phyloP scores from a whole-genome alignment of 495 filamentous ascomycete species.

The Evernia prunastri region DNA sequence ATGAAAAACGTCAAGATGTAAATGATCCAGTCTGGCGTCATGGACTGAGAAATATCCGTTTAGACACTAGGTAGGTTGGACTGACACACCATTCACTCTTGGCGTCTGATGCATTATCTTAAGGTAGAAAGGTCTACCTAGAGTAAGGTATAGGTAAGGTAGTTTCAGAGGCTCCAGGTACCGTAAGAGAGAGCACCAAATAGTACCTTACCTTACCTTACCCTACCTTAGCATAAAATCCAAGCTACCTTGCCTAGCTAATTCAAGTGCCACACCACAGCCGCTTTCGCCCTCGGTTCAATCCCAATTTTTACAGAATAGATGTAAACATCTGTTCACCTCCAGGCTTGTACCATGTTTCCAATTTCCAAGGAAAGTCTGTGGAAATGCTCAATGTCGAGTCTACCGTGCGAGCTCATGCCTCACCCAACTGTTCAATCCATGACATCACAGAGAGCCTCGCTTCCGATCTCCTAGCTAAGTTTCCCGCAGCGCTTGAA shows the following conservation, averaged over 20 bases:
- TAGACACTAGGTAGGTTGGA: neutral
- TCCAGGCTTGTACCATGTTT: neutral
- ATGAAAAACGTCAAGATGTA: too few relatives aligned
- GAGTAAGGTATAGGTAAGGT: too few relatives aligned
- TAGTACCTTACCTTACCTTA: too few relatives aligned
- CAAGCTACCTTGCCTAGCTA: too few relatives aligned
- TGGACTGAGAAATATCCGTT: neutral
- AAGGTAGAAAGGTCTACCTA: too few relatives aligned
- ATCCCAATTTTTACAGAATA: neutral
- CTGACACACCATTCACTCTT: neutral
- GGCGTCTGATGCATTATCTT: neutral
- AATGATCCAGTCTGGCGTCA: too few relatives aligned
- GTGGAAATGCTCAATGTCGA: neutral
- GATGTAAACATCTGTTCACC: neutral
- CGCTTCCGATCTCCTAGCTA: conserved; percentile 1
- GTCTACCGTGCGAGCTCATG: neutral
- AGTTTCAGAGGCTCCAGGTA: too few relatives aligned
- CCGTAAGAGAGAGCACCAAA: too few relatives aligned
- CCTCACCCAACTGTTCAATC: neutral
- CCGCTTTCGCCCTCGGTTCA: neutral
- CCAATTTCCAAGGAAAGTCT: neutral
- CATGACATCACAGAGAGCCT: neutral
- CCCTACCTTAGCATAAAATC: too few relatives aligned
- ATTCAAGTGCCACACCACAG: too few relatives aligned
- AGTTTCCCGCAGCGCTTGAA: neutral